Evolutionary conservation across 164 flowering plant genomes (phyloP).

Genomic region (Saururus chinensis): DNA sequence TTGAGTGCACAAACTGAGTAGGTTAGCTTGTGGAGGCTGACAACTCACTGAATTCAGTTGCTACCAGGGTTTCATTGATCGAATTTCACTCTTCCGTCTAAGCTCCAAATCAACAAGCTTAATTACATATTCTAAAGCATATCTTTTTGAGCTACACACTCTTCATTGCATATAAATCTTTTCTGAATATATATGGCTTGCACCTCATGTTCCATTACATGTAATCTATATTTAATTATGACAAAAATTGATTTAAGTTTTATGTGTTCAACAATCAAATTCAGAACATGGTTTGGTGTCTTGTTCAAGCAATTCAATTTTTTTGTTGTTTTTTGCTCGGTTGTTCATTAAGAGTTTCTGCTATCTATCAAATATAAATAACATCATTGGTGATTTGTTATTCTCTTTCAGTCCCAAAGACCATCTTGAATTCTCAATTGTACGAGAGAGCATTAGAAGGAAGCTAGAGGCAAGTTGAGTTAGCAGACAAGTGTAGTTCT

Average conservation of each 20-base stretch:
- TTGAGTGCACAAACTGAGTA: background rate
- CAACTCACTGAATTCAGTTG: background rate
- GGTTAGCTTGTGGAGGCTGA: background rate
- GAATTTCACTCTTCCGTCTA: background rate
- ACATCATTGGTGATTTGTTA: background rate
- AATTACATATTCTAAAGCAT: background rate
- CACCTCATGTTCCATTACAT: no score
- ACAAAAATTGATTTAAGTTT: no score
- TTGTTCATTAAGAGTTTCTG: background rate
- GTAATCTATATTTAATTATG: no score
- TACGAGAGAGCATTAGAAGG: slow-evolving; percentile 67
- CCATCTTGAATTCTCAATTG: slow-evolving; percentile 81
- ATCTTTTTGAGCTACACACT: background rate
- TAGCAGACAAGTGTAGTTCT: background rate
- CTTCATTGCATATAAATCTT: no score
- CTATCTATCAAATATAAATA: background rate
- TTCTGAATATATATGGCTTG: no score
- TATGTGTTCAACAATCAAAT: no score
- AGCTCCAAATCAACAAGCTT: background rate
- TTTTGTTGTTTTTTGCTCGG: no score
- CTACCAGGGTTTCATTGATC: background rate
- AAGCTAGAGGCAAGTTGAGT: slow-evolving; percentile 64
- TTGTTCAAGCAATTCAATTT: no score
- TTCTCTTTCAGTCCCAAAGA: slow-evolving; percentile 69
- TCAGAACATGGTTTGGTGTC: no score